A percentile compares a stretch with the other conserved stretches of the same genome.
Conservation (phyloP, 805 yeast species). For the Kluyveromyces aestuarii region DNA sequence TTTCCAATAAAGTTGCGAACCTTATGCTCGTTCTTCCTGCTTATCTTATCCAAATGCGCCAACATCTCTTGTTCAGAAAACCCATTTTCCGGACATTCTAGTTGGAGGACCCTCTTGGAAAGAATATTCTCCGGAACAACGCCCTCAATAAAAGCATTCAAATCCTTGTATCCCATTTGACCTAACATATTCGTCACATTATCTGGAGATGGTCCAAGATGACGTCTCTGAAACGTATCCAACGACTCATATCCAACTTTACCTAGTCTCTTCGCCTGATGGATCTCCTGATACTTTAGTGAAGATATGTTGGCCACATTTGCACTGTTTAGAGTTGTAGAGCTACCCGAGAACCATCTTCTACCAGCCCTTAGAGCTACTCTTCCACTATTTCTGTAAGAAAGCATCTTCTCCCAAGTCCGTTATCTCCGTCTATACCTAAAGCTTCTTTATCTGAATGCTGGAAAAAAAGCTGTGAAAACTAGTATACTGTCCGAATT, state of each 20-base stretch:
- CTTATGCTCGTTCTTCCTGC: constrained; percentile 58
- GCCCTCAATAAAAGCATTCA: constrained; percentile 58
- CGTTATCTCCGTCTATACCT: not conserved
- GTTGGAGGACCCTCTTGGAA: constrained; percentile 52
- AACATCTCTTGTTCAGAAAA: constrained; percentile 77
- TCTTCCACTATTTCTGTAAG: not conserved
- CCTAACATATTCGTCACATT: constrained; percentile 61
- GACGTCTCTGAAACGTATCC: constrained; percentile 86
- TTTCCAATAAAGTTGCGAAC: constrained; percentile 78
- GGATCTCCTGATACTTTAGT: constrained; percentile 39
- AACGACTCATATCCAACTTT: constrained; percentile 30
- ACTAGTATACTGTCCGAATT: too few species aligned
- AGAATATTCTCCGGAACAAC: constrained; percentile 76
- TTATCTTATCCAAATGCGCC: constrained; percentile 55
- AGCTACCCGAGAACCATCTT: not conserved
- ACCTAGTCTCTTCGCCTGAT: constrained; percentile 28
- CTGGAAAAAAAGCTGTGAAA: too few species aligned
- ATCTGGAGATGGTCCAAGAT: constrained; percentile 68
- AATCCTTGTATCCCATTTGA: constrained; percentile 52
- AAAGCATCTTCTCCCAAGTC: not conserved
- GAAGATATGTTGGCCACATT: constrained; percentile 46
- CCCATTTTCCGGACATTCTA: constrained; percentile 60
- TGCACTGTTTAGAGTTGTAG: not conserved
- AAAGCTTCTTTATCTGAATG: not conserved
- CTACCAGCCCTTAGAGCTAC: not conserved